These are phyloP conservation scores for Phytophthora pisi DNA, from an alignment of 352 stramenopile species.

Conservation along the genomic window DNA sequence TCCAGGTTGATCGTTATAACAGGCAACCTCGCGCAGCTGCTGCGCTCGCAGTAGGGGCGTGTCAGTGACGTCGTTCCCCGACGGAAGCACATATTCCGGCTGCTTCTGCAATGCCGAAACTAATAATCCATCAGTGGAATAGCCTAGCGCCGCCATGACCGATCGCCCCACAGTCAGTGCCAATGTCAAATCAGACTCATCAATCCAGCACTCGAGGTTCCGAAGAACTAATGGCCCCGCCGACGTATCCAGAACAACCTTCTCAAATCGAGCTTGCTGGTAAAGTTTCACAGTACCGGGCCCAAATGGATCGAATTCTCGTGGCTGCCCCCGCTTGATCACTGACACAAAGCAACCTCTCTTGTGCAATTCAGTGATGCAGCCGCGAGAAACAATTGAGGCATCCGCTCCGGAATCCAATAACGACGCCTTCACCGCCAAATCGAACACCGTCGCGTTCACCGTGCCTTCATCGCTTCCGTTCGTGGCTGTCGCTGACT, in stretches of 20 bases:
- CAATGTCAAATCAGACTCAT: not conserved
- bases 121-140: not conserved
- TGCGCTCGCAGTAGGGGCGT: not conserved
- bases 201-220: not conserved
- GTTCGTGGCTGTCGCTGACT: not conserved
- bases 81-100: not conserved
- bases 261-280: not conserved
- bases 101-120: not conserved
- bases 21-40: not conserved
- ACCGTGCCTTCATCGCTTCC: not conserved
- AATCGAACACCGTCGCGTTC: not conserved
- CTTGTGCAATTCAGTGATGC: not conserved
- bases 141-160: not conserved
- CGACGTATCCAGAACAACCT: not conserved
- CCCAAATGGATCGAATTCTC: not conserved
- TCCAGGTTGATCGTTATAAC: not conserved
- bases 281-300: not conserved
- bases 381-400: not conserved
- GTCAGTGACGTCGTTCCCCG: not conserved
- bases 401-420: not conserved
- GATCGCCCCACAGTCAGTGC: not conserved
- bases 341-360: not conserved
- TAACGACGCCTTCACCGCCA: not conserved
- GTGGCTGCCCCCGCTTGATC: not conserved
- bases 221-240: not conserved